Base-by-base conservation (phyloP, 495 filamentous ascomycete species). In the Pseudoneurospora amorphoporcata region DNA sequence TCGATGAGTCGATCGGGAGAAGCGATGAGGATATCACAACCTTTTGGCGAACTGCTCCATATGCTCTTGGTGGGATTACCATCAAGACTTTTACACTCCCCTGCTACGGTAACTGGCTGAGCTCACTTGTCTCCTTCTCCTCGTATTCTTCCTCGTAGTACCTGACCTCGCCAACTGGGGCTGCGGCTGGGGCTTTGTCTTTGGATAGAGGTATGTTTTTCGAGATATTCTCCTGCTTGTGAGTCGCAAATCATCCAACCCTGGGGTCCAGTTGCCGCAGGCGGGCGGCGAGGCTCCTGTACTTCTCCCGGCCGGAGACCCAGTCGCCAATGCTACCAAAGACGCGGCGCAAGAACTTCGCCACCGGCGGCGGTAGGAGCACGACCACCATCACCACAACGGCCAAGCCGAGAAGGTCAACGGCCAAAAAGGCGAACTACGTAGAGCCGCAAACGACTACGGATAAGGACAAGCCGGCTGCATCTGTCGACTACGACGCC, bases 21-120 rank as follows among this genome's bases (percentile, higher is more conserved):
- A 87, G 84, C 70, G 77, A 99, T 89, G 6, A 99, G 85, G 41
- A 99, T 81, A 77, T 99, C 95, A 74, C 95, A 98, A 5, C 95
- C 95, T 76, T 88, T 90, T 23, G 41, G 87, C 85, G 12, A 99
- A 84, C 74, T 95, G 91, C 4, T 86, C 82, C 3, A 87, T 81
- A 77, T 97, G 93, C 9, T 89, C 86, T 29, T 14, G n/a, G 10
- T 58, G 19, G 10, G 47, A 58, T 58, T 6, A 1, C 19, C 9
- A 58, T 12, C 19, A 53, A 29, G n/a, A 19, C 17, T 19, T 47
- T 47, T n/a, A n/a, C 43, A 19, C n/a, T 47, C 43, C 19, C n/a
- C 43, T 47, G 43, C n/a, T 47, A 47, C 8, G 9, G 9, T 0
- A 8, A 19, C n/a, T 47, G n/a, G 43, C 43, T 8, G 43, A 19